Base-by-base conservation (phyloP, 305 asterid species). In the Fraxinus baroniana region DNA sequence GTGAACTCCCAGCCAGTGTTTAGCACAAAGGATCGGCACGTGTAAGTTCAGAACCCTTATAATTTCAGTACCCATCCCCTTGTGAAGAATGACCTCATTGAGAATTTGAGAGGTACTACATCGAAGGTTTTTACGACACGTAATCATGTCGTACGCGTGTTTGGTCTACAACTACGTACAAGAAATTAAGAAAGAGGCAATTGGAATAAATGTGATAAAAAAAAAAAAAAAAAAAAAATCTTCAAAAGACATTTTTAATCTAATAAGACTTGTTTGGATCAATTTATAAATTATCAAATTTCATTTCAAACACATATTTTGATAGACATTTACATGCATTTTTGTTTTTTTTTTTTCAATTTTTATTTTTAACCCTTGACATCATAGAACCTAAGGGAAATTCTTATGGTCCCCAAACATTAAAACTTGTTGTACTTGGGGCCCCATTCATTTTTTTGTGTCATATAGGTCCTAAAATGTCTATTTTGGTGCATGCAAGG, bases 1-100 rank as follows among this genome's bases (percentile, higher is more conserved):
- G n/a, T n/a, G 1, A 5, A 78, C 87, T 80, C 74, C 18, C 78
- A 20, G 24, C 5, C 10, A 84, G 80, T 83, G 78, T 35, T 37
- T 36, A 37, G 37, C 64, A 37, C 37, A 3, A 68, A 15, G 46
- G 62, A 82, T 72, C 28, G 85, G 74, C 86, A 80, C 76, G 6
- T 28, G 86, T 52, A 41, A 57, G 1, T 26, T 39, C 4, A 17
- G 35, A 77, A 77, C 81, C 13, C 46, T 24, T 1, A 7, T 52
- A 52, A n/a, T 52, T 52, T 52, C 22, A n/a, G 18, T 46, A 46
- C 57, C 57, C 57, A 46, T 12, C 4, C 55, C 55, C 5, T 12
- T 3, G 57, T 12, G 57, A 46, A 46, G 57, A 12, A 46, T 15
- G n/a, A 15, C n/a, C n/a, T 46, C 60, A 49, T 49, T 49, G 60